Conservation (phyloP, 2,329 filamentous ascomycete species). For the Fusarium euwallaceae region DNA sequence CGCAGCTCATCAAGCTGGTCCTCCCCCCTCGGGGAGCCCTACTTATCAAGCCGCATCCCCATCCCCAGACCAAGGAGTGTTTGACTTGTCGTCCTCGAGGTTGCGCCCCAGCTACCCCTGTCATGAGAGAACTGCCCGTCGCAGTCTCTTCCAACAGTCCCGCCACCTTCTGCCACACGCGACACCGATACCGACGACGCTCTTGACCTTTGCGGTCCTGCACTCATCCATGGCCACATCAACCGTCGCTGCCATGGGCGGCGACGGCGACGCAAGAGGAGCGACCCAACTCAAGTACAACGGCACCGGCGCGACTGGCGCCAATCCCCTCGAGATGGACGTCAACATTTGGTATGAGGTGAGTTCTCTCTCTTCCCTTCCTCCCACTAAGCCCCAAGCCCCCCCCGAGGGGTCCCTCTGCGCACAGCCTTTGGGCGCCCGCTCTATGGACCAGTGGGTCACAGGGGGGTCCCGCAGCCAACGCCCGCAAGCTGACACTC, state of each 20-base stretch:
- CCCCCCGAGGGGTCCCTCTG: not conserved
- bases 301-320: slow-evolving; percentile 73
- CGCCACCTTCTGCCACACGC: slow-evolving; percentile 5
- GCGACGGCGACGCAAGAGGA: slow-evolving; percentile 59
- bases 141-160: not conserved
- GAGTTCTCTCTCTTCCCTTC: slow-evolving; percentile 43
- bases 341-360: slow-evolving; percentile 85
- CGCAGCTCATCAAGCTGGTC: not conserved
- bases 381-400: not conserved
- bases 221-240: slow-evolving; percentile 34
- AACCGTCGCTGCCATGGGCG: slow-evolving; percentile 36
- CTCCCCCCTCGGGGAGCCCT: slow-evolving; percentile 3
- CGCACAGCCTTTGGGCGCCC: not conserved
- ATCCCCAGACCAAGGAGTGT: not conserved
- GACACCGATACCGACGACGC: not conserved
- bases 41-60: slow-evolving; percentile 5
- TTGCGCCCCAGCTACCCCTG: not conserved
- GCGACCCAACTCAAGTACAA: slow-evolving; percentile 69
- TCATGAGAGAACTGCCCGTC: not conserved
- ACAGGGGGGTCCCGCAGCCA: slow-evolving; percentile 25
- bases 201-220: not conserved
- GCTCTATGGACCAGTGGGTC: slow-evolving; percentile 19
- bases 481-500: slow-evolving; percentile 46
- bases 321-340: slow-evolving; percentile 75
- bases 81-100: not conserved